Conservation (phyloP, 371 early-diverging fungal species). For the Circinella umbellata region DNA sequence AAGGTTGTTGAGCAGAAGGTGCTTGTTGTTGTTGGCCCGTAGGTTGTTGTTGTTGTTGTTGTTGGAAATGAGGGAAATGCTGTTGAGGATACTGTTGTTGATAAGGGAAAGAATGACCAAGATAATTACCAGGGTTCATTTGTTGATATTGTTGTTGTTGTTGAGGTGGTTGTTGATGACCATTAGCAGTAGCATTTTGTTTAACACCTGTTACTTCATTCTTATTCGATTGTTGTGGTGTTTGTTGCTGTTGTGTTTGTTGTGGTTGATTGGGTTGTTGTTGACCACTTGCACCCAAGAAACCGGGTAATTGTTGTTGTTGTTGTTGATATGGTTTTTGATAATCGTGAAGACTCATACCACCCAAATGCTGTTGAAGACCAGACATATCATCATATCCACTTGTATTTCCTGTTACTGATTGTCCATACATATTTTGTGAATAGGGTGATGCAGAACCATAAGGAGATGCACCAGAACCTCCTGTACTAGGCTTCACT, state of each 20-base stretch:
- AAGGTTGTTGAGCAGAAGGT: constrained; percentile 19
- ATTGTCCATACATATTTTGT: constrained; percentile 53
- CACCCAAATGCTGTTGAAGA: constrained; percentile 36
- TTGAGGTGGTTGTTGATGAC: constrained; percentile 1
- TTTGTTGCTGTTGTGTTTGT: constrained; percentile 18
- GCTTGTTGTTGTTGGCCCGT: constrained; percentile 15
- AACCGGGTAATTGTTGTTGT: constrained; percentile 27
- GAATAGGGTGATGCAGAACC: constrained; percentile 37
- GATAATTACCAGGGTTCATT: constrained; percentile 18
- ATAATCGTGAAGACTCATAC: constrained; percentile 44
- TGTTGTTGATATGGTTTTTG: constrained; percentile 40
- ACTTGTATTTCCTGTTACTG: constrained; percentile 7
- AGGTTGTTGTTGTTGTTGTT: constrained; percentile 6
- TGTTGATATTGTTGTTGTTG: constrained; percentile 13
- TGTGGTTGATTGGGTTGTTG: constrained; percentile 2
- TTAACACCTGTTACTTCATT: constrained; percentile 5
- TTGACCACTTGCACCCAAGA: constrained; percentile 11
- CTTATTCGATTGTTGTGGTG: constrained; percentile 1
- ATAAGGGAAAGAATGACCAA: constrained; percentile 23
- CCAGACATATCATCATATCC: constrained; percentile 56
- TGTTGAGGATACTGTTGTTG: constrained; percentile 20
- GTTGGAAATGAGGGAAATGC: constrained; percentile 19
- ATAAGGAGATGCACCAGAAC: constrained; percentile 38
- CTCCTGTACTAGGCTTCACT: constrained; percentile 32
- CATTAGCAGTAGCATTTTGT: constrained; percentile 11